Conservation (phyloP, 75 land plant species). For the Selaginella moellendorffii region DNA sequence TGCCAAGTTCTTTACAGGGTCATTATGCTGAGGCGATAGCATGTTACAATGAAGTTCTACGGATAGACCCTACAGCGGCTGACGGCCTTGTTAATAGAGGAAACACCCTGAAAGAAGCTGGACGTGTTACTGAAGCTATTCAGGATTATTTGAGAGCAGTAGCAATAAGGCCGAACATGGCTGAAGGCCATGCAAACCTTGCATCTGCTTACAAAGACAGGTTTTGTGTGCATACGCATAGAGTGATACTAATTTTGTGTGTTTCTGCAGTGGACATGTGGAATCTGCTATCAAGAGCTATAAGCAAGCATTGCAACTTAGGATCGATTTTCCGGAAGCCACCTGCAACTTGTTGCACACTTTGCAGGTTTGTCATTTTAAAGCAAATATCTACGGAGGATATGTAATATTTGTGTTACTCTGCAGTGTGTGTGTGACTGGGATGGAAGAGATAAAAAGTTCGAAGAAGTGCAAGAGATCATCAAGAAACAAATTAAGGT, state of each 20-base stretch:
- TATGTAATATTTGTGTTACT: not conserved
- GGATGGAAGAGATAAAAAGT: slow-evolving; percentile 80
- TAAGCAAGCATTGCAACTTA: slow-evolving; percentile 66
- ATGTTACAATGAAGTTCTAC: slow-evolving; percentile 94
- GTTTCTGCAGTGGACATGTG: slow-evolving; percentile 65
- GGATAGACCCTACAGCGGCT: slow-evolving; percentile 93
- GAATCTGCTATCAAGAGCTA: slow-evolving; percentile 95
- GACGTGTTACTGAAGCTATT: slow-evolving; percentile 94
- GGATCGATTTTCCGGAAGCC: slow-evolving; percentile 97
- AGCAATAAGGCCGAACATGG: slow-evolving; percentile 74
- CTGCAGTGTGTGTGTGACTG: slow-evolving; percentile 84
- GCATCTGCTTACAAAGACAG: slow-evolving; percentile 99
- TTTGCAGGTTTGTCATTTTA: slow-evolving; percentile 47
- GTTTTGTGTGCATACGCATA: slow-evolving; percentile 12
- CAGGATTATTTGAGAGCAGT: slow-evolving; percentile 92
- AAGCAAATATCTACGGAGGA: not conserved
- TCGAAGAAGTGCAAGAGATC: slow-evolving; percentile 69
- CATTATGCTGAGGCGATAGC: slow-evolving; percentile 91
- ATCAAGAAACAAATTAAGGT: slow-evolving; percentile 86
- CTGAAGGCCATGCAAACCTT: slow-evolving; percentile 98
- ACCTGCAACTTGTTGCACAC: slow-evolving; percentile 97
- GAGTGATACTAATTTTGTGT: not conserved
- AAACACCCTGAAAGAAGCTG: slow-evolving; percentile 88
- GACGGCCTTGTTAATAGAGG: slow-evolving; percentile 97
- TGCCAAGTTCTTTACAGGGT: slow-evolving; percentile 36